phyloP scores from a whole-genome alignment of 495 filamentous ascomycete species.

The Aspergillus asperescens region DNA sequence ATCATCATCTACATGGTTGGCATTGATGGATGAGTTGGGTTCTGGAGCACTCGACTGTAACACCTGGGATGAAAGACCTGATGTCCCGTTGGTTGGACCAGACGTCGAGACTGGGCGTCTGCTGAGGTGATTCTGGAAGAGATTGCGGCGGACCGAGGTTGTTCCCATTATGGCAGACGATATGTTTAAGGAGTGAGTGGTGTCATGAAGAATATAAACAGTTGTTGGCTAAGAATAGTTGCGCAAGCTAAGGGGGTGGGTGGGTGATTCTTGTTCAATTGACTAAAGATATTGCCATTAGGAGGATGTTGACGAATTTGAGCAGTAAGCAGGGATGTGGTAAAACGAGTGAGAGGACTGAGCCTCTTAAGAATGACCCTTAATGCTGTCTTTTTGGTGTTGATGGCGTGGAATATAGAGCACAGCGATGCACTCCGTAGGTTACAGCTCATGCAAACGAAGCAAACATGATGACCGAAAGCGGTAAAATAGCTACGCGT shows the following conservation, averaged over 20 bases:
- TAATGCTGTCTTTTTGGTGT: not conserved
- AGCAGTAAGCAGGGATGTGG: not conserved
- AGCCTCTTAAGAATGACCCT: not conserved
- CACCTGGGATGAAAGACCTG: slow-evolving; percentile 28
- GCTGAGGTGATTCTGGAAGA: slow-evolving; percentile 67
- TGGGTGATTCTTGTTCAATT: not conserved
- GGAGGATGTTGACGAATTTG: too few species aligned
- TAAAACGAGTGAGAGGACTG: not conserved
- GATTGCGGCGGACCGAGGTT: slow-evolving; percentile 58
- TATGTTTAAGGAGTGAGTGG: not conserved
- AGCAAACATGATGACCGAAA: not conserved
- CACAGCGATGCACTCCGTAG: not conserved
- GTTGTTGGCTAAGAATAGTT: not conserved
- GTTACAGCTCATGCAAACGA: not conserved
- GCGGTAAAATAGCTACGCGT: slow-evolving; percentile 16
- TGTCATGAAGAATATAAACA: not conserved
- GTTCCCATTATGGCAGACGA: slow-evolving; percentile 22
- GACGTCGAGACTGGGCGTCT: slow-evolving; percentile 54
- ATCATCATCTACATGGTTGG: slow-evolving; percentile 42
- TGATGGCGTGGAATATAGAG: not conserved
- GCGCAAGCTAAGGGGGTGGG: not conserved
- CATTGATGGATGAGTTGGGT: slow-evolving; percentile 28
- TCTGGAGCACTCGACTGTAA: slow-evolving; percentile 38
- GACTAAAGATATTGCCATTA: not conserved
- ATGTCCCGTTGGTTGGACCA: slow-evolving; percentile 17